Base-by-base conservation (phyloP, 495 filamentous ascomycete species). In the Xylaria scruposa region DNA sequence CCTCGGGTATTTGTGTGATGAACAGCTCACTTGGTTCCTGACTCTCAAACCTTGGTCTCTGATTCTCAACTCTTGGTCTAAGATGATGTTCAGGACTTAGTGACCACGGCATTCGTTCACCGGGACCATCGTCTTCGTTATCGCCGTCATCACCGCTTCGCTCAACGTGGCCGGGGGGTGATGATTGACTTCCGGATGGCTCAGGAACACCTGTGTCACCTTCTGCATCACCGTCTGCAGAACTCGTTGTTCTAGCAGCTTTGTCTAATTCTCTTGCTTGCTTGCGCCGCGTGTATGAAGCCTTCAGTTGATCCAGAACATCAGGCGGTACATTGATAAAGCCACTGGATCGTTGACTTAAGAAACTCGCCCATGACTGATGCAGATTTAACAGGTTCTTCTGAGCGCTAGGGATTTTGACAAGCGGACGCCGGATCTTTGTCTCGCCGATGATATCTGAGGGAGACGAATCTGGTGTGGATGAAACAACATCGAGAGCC, bases 321-420 rank as follows among this genome's bases (percentile, higher is more conserved):
- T 80, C 70, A 15, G 75, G 53, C n/a, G 85, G 84, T 1, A 86
- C 76, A 60, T 83, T 84, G 9, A 79, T 68, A 54, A 79, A 74
- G 0, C 70, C 70, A 42, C 64, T 63, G 2, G 76, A 42, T 13
- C 51, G 40, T 38, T 26, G 46, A 19, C 38, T 72, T 0, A 70
- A 71, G 42, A 62, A 53, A 44, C 67, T 44, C 17, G 72, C 77
- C 85, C 85, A 87, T 1, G 83, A 79, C 38, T 88, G 82, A 19
- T 77, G 70, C 3, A 80, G 76, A 19, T 88, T 83, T 4, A 97
- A 77, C 21, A 94, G 77, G 24, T 82, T 74, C 61, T 81, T 79
- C 75, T 97, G 94, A 19, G 89, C 86, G 44, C 80, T 84, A 7
- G 88, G 87, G 58, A 94, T 88, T 42, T 71, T 81, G 33, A 89